Conservation (phyloP, 306 rosid genomes). For the Carpinus fangiana region DNA sequence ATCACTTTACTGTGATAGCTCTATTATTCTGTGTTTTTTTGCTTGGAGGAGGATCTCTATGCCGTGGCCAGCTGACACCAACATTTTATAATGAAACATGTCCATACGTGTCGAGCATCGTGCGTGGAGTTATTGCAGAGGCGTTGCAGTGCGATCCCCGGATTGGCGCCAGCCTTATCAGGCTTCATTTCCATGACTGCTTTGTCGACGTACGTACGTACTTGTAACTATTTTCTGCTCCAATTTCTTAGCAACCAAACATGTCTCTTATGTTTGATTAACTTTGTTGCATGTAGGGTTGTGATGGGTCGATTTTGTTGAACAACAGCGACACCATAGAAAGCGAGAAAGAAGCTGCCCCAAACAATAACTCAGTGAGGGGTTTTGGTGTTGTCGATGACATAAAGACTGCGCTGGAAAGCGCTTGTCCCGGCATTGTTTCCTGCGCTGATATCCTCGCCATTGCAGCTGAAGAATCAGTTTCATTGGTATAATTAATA, state of each 20-base stretch:
- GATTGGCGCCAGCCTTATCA: conserved; percentile 8
- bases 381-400: conserved; percentile 50
- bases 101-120: conserved; percentile 15
- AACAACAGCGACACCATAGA: conserved; percentile 35
- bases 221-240: too few species aligned
- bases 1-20: background rate
- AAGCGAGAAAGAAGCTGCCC: conserved; percentile 42
- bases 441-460: conserved; percentile 66
- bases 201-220: conserved; percentile 44
- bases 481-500: conserved; percentile 32
- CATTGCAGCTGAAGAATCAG: conserved; percentile 42
- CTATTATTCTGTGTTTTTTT: conserved; percentile 20
- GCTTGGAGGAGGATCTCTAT: conserved; percentile 33
- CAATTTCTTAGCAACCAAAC: too few species aligned
- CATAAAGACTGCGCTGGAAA: conserved; percentile 45
- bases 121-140: conserved; percentile 1
- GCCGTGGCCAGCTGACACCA: conserved; percentile 18
- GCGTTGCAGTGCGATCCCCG: conserved; percentile 32
- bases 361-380: conserved; percentile 45
- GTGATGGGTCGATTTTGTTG: conserved; percentile 59
- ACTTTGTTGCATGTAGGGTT: conserved; percentile 41
- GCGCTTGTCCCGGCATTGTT: conserved; percentile 38
- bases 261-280: too few species aligned
- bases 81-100: conserved; percentile 32
- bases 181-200: background rate